Conservation (phyloP, 768 basidiomycete species). For the Tephrocybe sp. region DNA sequence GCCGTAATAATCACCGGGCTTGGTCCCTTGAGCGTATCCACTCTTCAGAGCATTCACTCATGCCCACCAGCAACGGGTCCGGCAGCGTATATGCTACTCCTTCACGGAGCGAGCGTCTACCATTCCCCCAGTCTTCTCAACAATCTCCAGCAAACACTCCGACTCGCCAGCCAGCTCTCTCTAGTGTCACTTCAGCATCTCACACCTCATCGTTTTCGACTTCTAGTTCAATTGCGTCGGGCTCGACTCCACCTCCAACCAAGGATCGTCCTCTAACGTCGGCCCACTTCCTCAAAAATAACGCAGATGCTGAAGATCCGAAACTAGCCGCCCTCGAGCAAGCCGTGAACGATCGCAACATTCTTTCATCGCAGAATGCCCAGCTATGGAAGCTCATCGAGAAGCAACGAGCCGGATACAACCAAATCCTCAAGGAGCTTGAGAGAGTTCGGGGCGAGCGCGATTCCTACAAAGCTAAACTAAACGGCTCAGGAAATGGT, state of each 20-base stretch:
- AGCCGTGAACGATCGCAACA: constrained; percentile 77
- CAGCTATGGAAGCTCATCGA: constrained; percentile 96
- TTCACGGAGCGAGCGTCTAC: constrained; percentile 31
- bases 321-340: constrained; percentile 70
- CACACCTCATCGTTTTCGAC: constrained; percentile 17
- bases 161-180: constrained; percentile 11
- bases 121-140: constrained; percentile 32
- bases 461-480: constrained; percentile 60
- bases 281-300: constrained; percentile 46
- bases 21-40: constrained; percentile 13
- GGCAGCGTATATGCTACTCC: constrained; percentile 27
- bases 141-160: constrained; percentile 32
- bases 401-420: constrained; percentile 83
- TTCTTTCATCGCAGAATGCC: constrained; percentile 75
- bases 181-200: constrained; percentile 11
- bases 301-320: constrained; percentile 54
- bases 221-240: constrained; percentile 3
- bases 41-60: constrained; percentile 5
- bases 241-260: constrained; percentile 10
- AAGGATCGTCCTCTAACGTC: constrained; percentile 21
- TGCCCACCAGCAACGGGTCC: constrained; percentile 14
- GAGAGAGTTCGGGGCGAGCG: constrained; percentile 82
- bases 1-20: constrained; percentile 7
- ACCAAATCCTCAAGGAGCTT: constrained; percentile 77
- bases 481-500: constrained; percentile 26